Percentiles rank a stretch among this genome's conserved stretches.
phyloP scores from a whole-genome alignment of 371 early-diverging fungal genomes.

The Gilbertella persicaria region DNA sequence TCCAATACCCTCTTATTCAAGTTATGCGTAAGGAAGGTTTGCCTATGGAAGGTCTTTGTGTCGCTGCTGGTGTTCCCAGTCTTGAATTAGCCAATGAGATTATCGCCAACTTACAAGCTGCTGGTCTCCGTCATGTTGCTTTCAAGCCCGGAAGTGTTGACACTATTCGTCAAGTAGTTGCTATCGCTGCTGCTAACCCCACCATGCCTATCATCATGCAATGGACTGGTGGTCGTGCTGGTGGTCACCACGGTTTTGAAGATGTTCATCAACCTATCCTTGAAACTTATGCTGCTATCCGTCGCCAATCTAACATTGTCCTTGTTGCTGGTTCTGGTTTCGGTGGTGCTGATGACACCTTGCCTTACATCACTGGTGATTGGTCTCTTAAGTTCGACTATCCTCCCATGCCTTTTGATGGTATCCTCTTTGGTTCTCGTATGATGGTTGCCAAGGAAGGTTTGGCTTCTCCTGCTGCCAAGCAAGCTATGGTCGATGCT shows the following conservation, averaged over 20 bases:
- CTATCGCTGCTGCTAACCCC: constrained; percentile 89
- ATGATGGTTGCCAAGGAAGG: constrained; percentile 96
- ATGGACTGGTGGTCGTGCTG: constrained; percentile 98
- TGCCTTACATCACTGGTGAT: constrained; percentile 95
- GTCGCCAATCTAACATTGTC: constrained; percentile 84
- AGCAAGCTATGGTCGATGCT: constrained; percentile 90
- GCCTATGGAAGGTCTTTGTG: constrained; percentile 89
- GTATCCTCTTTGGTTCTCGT: constrained; percentile 91
- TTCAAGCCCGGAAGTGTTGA: constrained; percentile 93
- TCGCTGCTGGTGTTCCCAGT: constrained; percentile 95
- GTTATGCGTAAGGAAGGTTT: constrained; percentile 90
- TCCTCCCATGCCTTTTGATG: constrained; percentile 97
- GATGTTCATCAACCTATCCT: constrained; percentile 94
- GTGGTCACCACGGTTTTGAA: constrained; percentile 97
- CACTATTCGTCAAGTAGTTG: constrained; percentile 79
- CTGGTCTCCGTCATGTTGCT: constrained; percentile 88
- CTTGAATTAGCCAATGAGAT: constrained; percentile 91
- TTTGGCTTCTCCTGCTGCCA: constrained; percentile 80
- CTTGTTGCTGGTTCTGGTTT: constrained; percentile 93
- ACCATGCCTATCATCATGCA: constrained; percentile 91
- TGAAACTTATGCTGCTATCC: constrained; percentile 90
- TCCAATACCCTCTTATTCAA: constrained; percentile 91
- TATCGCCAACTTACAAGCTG: constrained; percentile 69
- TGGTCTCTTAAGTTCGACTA: constrained; percentile 85
- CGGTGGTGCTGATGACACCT: constrained; percentile 88